Base-by-base conservation (phyloP, 1,284 basidiomycete genomes). In the Bjerkandera adusta region DNA sequence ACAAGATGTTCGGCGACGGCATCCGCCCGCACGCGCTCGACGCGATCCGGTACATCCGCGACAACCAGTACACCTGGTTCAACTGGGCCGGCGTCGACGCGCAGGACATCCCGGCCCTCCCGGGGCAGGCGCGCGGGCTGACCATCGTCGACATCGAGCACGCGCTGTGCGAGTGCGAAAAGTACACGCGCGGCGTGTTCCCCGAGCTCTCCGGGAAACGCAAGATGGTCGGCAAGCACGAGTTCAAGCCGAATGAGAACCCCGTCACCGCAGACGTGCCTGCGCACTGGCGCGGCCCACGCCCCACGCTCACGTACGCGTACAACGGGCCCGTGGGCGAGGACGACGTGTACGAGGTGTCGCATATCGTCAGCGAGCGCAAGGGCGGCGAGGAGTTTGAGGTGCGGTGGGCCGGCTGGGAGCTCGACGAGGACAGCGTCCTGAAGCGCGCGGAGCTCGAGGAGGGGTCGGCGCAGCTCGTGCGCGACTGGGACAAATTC, bases 391-490 rank as follows among this genome's bases (percentile, higher is more conserved):
- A 34, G 15, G 48, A 58, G 25, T 76, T 72, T 47, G 57, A 71
- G 20, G 67, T 77, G 4, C 67, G 75, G 21, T 79, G 75, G 73
- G 58, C 66, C 5, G 75, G 73, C 4, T 78, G 70, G 47, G 66
- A 65, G 0, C 72, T 71, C 1, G 61, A 67, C 5, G 70, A 73
- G 37, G 76, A 79, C 57, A 72, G 68, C 1, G 75, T 73, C 73
- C 63, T 73, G 50, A 46, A 51, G 15, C 63, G 57, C 39, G 61
- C 60, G 1, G 63, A 64, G n/a, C 52, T 77, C 5, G 43, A 53
- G 7, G 63, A 65, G 6, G 56, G 54, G 13, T 66, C 72, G 1
- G 51, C 54, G 0, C 49, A 56, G 4, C 52, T 72, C 22, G 54
- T 75, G 11, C 36, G 51, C 2, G 59, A 58, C 20, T 75, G 67